Evolutionary conservation across 208 protist species (phyloP).

Genomic region (Leishmania gerbilli): DNA sequence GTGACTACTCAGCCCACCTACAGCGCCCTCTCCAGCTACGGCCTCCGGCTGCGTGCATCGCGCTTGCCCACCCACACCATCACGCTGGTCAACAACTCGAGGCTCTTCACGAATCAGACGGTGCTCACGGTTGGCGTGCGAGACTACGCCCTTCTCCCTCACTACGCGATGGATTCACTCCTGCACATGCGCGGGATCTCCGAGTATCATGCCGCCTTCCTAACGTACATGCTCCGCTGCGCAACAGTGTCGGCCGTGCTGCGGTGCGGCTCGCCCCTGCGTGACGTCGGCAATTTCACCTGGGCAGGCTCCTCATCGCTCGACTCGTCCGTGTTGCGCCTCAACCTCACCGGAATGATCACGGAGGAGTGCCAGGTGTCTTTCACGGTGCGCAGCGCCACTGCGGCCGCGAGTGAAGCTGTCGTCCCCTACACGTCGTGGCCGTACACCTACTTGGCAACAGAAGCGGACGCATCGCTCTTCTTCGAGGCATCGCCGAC

Average conservation of each 20-base stretch:
- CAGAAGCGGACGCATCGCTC: conserved; percentile 5
- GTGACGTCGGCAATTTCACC: neutral
- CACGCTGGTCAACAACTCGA: conserved; percentile 16
- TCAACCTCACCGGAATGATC: conserved; percentile 18
- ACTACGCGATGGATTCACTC: conserved; percentile 17
- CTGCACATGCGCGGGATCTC: conserved; percentile 20
- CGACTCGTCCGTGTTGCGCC: conserved; percentile 12
- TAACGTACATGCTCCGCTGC: conserved; percentile 29
- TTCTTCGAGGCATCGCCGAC: conserved; percentile 21
- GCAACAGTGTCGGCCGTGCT: conserved; percentile 26
- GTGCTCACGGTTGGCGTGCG: conserved; percentile 21
- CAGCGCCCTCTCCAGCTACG: conserved; percentile 10
- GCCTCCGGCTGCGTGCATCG: conserved; percentile 7
- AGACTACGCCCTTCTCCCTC: conserved; percentile 19
- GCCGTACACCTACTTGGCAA: conserved; percentile 25
- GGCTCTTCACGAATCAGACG: conserved; percentile 23
- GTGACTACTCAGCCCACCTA: conserved; percentile 11
- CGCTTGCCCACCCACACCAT: conserved; percentile 1
- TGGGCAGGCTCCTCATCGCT: conserved; percentile 21
- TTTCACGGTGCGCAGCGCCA: conserved; percentile 14
- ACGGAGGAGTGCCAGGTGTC: conserved; percentile 15
- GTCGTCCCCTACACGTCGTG: conserved; percentile 17
- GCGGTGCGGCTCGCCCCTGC: conserved; percentile 1
- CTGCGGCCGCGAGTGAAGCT: conserved; percentile 2
- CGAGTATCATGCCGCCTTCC: conserved; percentile 27